These are phyloP conservation scores for Catunica adiposa DNA, from an alignment of 2,329 filamentous ascomycete species.

Conservation along the genomic window DNA sequence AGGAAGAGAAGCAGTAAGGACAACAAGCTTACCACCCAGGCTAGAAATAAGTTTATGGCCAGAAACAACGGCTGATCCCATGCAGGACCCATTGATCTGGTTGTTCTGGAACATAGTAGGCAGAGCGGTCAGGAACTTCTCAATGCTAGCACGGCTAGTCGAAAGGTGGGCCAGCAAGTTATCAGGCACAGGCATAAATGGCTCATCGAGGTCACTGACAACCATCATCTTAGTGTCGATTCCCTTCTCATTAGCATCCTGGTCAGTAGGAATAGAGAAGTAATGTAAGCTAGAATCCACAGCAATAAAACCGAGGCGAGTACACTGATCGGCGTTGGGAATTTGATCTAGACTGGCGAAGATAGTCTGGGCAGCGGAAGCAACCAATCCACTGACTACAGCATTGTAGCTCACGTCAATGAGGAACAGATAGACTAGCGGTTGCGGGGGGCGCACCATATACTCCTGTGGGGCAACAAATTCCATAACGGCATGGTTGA, in stretches of 20 bases:
- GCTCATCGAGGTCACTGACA: conserved; percentile 87
- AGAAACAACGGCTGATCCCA: conserved; percentile 83
- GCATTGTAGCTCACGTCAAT: conserved; percentile 88
- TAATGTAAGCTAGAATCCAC: conserved; percentile 92
- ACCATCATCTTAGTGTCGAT: conserved; percentile 83
- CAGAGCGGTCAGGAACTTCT: conserved; percentile 76
- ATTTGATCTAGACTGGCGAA: conserved; percentile 89
- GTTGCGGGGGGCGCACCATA: conserved; percentile 95
- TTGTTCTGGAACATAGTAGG: conserved; percentile 96
- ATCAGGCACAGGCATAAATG: conserved; percentile 84
- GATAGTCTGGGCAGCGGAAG: conserved; percentile 84
- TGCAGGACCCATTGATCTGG: conserved; percentile 74
- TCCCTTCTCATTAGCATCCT: conserved; percentile 46
- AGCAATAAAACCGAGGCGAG: conserved; percentile 83
- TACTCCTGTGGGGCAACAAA: conserved; percentile 98
- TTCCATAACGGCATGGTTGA: conserved; percentile 94
- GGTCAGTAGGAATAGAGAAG: conserved; percentile 80
- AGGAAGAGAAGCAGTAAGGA: conserved; percentile 76
- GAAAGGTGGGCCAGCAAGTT: conserved; percentile 80
- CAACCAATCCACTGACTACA: conserved; percentile 76
- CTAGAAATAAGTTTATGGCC: conserved; percentile 92
- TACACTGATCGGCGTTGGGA: conserved; percentile 91
- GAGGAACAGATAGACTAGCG: conserved; percentile 86
- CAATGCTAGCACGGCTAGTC: conserved; percentile 80
- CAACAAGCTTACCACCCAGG: conserved; percentile 85